phyloP scores from a whole-genome alignment of 495 filamentous ascomycete species.

The Tuber calosporum region DNA sequence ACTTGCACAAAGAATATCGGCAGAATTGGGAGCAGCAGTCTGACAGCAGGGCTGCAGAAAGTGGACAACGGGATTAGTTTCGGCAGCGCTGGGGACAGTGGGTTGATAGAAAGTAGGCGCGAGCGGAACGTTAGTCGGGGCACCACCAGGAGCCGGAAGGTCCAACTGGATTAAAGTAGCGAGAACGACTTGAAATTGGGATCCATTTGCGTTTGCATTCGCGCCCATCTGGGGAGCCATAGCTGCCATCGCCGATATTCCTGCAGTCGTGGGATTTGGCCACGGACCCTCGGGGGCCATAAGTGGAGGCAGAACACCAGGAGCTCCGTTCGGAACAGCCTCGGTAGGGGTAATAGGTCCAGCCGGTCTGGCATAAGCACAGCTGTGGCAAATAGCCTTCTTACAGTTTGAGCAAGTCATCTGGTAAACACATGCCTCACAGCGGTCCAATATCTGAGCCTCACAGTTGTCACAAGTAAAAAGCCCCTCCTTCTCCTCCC shows the following conservation, averaged over 20 bases:
- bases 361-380: slow-evolving; percentile 30
- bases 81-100: slow-evolving; percentile 13
- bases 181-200: background rate
- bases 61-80: slow-evolving; percentile 32
- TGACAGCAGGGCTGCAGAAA: slow-evolving; percentile 39
- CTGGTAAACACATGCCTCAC: slow-evolving; percentile 41
- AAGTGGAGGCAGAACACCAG: slow-evolving; percentile 3
- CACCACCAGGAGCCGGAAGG: background rate
- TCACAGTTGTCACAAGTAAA: slow-evolving; percentile 40
- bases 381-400: slow-evolving; percentile 39
- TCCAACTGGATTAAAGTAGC: background rate
- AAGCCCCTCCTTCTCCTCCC: slow-evolving; percentile 30
- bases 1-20: slow-evolving; percentile 38
- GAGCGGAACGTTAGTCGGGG: background rate
- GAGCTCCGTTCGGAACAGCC: background rate
- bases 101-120: background rate
- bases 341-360: slow-evolving; percentile 13
- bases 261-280: background rate
- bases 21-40: slow-evolving; percentile 32
- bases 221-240: background rate
- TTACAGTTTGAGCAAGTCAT: slow-evolving; percentile 41
- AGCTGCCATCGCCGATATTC: slow-evolving; percentile 1
- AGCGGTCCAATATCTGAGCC: slow-evolving; percentile 34
- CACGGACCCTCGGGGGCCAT: slow-evolving; percentile 4
- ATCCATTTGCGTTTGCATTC: background rate